Conservation (phyloP, 192 early-diverging fungal genomes). For the Funneliformis geosporum region DNA sequence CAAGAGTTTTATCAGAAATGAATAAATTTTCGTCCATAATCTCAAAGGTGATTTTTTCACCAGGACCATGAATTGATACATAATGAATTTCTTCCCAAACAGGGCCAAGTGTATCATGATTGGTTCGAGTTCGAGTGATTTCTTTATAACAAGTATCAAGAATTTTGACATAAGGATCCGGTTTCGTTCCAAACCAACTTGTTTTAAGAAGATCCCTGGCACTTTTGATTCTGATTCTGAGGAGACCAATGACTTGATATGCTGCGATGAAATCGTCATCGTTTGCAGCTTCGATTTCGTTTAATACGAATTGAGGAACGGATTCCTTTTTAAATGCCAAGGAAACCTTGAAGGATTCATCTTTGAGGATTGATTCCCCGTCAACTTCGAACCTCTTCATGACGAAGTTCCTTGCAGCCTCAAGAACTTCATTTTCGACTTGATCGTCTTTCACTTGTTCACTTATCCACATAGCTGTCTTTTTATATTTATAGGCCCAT, state of each 20-base stretch:
- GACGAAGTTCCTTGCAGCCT: slow-evolving; percentile 11
- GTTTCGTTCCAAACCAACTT: not conserved
- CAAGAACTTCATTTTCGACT: slow-evolving; percentile 15
- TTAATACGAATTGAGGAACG: not conserved
- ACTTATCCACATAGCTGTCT: not conserved
- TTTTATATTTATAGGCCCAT: slow-evolving; percentile 19
- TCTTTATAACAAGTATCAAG: not conserved
- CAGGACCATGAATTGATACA: slow-evolving; percentile 9
- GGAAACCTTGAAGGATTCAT: slow-evolving; percentile 2
- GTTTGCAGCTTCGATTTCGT: not conserved
- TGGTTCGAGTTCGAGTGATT: not conserved
- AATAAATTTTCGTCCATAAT: slow-evolving; percentile 21
- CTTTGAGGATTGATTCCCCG: not conserved
- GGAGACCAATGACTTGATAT: slow-evolving; percentile 14
- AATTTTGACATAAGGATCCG: slow-evolving; percentile 28
- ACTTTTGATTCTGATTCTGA: not conserved
- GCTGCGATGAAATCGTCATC: not conserved
- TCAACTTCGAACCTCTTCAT: slow-evolving; percentile 22
- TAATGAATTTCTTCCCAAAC: slow-evolving; percentile 22
- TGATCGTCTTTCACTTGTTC: slow-evolving; percentile 12
- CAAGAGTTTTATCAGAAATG: slow-evolving; percentile 1
- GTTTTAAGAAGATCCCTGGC: slow-evolving; percentile 10
- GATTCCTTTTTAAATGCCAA: not conserved
- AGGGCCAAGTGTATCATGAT: slow-evolving; percentile 1
- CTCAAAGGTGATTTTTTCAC: slow-evolving; percentile 21